Percentiles rank a stretch among this genome's conserved stretches.
Conservation (phyloP, 108 stramenopile species). For the Nitzschia sp. region DNA sequence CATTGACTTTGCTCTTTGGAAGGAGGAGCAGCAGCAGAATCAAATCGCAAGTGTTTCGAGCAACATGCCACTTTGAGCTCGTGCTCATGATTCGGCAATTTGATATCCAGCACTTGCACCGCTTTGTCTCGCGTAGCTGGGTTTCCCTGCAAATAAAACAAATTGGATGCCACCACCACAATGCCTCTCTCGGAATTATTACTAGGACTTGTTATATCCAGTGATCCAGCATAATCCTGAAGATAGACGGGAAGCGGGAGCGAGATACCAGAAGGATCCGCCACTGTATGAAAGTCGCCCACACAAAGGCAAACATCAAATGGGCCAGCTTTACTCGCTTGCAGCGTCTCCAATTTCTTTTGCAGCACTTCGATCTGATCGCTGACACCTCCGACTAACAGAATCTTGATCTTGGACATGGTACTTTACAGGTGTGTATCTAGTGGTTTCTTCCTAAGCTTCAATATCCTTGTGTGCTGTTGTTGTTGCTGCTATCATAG, state of each 20-base stretch:
- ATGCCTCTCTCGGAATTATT: conserved; percentile 1
- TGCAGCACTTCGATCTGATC: conserved; percentile 51
- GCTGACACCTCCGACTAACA: conserved; percentile 66
- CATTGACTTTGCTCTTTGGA: conserved; percentile 51
- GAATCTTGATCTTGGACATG: conserved; percentile 57
- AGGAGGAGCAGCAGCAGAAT: background rate
- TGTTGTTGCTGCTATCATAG: no score
- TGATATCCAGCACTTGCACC: conserved; percentile 28
- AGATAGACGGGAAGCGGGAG: conserved; percentile 50
- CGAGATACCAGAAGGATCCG: background rate
- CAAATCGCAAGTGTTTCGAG: conserved; percentile 33
- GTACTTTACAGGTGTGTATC: no score
- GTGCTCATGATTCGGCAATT: conserved; percentile 12
- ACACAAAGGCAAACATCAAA: conserved; percentile 80
- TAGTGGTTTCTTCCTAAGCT: no score
- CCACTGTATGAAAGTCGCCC: conserved; percentile 44
- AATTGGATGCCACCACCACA: conserved; percentile 4
- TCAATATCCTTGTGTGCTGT: no score
- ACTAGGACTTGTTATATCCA: conserved; percentile 6
- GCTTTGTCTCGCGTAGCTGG: conserved; percentile 7
- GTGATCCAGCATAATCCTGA: conserved; percentile 18
- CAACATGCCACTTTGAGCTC: conserved; percentile 41
- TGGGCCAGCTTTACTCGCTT: conserved; percentile 81
- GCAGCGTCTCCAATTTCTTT: conserved; percentile 56
- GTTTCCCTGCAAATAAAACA: conserved; percentile 22